Evolutionary conservation across 306 rosid genomes (phyloP), one percentile per base, ranked within the genome.

Genomic region (Quercus gilva): DNA sequence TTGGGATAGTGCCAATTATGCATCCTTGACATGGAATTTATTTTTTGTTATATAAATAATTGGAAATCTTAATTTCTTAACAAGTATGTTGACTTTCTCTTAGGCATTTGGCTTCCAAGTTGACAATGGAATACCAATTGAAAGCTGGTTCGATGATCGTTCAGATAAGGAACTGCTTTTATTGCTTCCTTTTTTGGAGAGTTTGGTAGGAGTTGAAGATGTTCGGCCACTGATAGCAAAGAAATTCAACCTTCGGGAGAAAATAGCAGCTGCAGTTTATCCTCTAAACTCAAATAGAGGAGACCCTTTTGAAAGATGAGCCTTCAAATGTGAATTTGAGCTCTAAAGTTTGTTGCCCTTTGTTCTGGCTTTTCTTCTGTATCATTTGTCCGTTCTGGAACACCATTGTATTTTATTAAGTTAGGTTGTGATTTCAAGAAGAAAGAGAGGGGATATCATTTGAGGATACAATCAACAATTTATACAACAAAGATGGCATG

Each of bases 71-170:
- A 51, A 12, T 51, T 60, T 51, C 55, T 74, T 82, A 68, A 71
- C 74, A 69, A 78, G 41, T 83, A 43, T 13, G 43, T 18, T 59
- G 74, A 17, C 55, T 33, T 63, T 81, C 15, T 75, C 82, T 33
- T 91, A 93, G 99, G 98, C 99, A 67, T 96, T 96, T 77, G 99
- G 99, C 57, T 96, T 91, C 84, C 99, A 96, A 87, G 99, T 96
- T 82, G 98, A 96, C 84, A 96, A 96, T 82, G 99, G 99, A 73
- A 90, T 96, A 82, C 99, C 99, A 2, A 96, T 96, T 55, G 99
- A 96, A 88, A 96, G 99, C 89, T 96, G 99, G 99, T 96, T 90
- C 26, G 97, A 96, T 21, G 98, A 96, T 86, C 91, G 91, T 61
- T 88, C 90, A 1, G 99, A 96, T 81, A 85, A 78, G 81, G 98